Evolutionary conservation across 106 monocot species (phyloP).

Genomic region (Dendrobium nobile): DNA sequence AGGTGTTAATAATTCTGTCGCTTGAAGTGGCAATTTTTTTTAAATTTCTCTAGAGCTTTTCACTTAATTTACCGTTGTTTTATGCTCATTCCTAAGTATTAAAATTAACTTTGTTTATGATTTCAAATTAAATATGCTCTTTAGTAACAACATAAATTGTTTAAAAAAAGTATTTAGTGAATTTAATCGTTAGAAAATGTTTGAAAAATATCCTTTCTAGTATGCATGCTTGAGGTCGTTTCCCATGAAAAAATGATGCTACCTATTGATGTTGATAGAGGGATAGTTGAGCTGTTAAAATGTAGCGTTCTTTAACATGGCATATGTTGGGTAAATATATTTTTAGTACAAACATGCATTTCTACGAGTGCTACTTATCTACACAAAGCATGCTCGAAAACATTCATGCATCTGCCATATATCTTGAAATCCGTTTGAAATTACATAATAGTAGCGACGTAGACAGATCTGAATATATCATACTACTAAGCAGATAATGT

Average conservation of each 20-base stretch:
- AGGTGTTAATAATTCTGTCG: conserved; percentile 37
- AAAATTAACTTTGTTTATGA: not conserved
- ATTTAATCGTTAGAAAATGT: not conserved
- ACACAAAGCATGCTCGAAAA: not conserved
- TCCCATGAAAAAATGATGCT: not conserved
- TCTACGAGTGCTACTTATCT: not conserved
- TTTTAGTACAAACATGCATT: not conserved
- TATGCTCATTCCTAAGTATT: not conserved
- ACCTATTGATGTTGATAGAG: not conserved
- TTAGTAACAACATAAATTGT: not conserved
- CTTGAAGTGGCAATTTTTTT: not conserved
- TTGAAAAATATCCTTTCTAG: not conserved
- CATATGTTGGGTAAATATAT: not conserved
- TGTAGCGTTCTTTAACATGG: not conserved
- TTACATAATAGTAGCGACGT: not conserved
- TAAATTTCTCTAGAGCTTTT: not conserved
- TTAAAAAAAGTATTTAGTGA: not conserved
- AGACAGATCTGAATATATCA: not conserved
- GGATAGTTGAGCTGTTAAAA: not conserved
- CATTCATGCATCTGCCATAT: not conserved
- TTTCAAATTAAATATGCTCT: not conserved
- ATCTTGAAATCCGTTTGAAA: not conserved
- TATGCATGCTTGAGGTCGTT: not conserved
- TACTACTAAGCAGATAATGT: no score
- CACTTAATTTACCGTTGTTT: not conserved